Evolutionary conservation across 768 basidiomycete genomes (phyloP).

Genomic region (Flagelloscypha sp.): DNA sequence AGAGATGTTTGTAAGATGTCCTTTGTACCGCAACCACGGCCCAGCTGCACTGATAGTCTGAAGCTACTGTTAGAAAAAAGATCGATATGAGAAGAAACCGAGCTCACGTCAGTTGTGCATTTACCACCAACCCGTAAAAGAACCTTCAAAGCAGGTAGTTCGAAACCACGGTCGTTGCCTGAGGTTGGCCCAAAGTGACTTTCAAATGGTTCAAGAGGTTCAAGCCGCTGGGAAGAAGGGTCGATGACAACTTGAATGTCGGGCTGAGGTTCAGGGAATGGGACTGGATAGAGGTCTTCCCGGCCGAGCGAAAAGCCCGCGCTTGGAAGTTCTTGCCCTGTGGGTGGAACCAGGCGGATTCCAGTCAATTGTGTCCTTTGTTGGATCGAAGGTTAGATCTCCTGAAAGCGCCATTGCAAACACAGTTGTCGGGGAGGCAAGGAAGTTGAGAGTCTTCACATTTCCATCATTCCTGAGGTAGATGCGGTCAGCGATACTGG

Average conservation of each 20-base stretch:
- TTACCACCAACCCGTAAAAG: slow-evolving; percentile 93
- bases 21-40: slow-evolving; percentile 98
- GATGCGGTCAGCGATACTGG: too few species aligned
- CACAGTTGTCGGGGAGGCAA: slow-evolving; percentile 93
- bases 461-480: slow-evolving; percentile 98
- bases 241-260: slow-evolving; percentile 71
- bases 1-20: slow-evolving; percentile 91
- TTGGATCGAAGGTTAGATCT: slow-evolving; percentile 87
- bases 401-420: slow-evolving; percentile 98
- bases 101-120: slow-evolving; percentile 98
- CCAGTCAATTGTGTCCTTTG: slow-evolving; percentile 59
- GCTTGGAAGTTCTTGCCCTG: slow-evolving; percentile 76
- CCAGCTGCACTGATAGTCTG: slow-evolving; percentile 41
- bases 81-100: slow-evolving; percentile 67
- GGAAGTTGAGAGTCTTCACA: slow-evolving; percentile 90
- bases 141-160: slow-evolving; percentile 77
- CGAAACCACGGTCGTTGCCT: slow-evolving; percentile 45
- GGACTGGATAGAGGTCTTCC: slow-evolving; percentile 66
- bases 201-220: slow-evolving; percentile 77
- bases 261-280: slow-evolving; percentile 66
- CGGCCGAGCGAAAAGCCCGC: slow-evolving; percentile 75
- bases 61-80: not conserved
- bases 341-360: slow-evolving; percentile 72
- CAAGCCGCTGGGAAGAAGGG: slow-evolving; percentile 75
- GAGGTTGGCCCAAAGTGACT: slow-evolving; percentile 57